Evolutionary conservation across 352 stramenopile species (phyloP).

Genomic region (Plasmopara muralis): DNA sequence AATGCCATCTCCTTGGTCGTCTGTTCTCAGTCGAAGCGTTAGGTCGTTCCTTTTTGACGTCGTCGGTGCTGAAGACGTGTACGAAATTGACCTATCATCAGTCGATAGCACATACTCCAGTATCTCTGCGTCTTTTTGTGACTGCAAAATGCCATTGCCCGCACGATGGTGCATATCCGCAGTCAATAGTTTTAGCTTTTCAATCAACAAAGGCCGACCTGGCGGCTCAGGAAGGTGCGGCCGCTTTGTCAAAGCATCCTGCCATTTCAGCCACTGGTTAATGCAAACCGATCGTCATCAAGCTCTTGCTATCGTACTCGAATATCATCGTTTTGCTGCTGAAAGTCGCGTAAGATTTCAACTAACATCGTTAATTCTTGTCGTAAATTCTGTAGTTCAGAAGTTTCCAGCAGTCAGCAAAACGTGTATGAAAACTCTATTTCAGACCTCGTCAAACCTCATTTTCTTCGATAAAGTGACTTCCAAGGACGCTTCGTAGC

Average conservation of each 20-base stretch:
- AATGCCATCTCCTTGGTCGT: conserved; percentile 11
- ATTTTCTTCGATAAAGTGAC: conserved; percentile 61
- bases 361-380: conserved; percentile 53
- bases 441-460: conserved; percentile 20
- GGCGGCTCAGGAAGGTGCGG: conserved; percentile 52
- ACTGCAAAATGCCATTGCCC: conserved; percentile 14
- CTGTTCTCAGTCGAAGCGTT: conserved; percentile 9
- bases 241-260: conserved; percentile 57
- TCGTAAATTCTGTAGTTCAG: conserved; percentile 32
- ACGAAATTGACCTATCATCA: conserved; percentile 7
- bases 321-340: conserved; percentile 72
- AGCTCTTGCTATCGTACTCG: conserved; percentile 28
- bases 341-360: conserved; percentile 73
- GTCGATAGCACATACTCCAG: conserved; percentile 53
- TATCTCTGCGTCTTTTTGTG: conserved; percentile 48
- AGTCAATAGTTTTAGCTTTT: conserved; percentile 67
- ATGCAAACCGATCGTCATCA: not conserved
- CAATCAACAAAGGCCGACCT: conserved; percentile 52
- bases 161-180: conserved; percentile 32
- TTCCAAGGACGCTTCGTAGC: conserved; percentile 52
- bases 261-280: not conserved
- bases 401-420: not conserved
- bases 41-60: conserved; percentile 48
- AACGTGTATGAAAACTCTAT: not conserved
- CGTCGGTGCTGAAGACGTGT: conserved; percentile 14